A percentile compares a stretch with the other conserved stretches of the same genome.
Conservation (phyloP, 352 stramenopile species). For the Elongisporangium undulatum region DNA sequence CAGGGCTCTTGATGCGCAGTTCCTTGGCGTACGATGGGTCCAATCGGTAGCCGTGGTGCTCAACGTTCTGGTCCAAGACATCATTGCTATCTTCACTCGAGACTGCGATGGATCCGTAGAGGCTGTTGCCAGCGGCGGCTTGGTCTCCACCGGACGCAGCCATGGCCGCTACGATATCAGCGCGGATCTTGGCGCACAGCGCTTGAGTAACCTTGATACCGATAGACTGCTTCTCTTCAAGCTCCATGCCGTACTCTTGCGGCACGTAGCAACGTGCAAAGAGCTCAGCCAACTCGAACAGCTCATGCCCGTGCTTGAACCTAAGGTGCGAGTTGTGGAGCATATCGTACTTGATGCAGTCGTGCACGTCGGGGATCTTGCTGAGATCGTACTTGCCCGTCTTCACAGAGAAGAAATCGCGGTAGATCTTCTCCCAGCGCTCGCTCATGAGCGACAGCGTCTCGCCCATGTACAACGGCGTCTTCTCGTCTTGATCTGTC, state of each 20-base stretch:
- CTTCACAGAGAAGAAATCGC: conserved; percentile 93
- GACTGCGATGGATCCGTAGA: conserved; percentile 21
- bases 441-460: conserved; percentile 93
- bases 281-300: conserved; percentile 93
- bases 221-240: conserved; percentile 94
- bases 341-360: conserved; percentile 98
- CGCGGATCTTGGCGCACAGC: conserved; percentile 98
- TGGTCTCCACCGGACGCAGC: conserved; percentile 35
- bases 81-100: conserved; percentile 22
- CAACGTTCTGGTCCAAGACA: conserved; percentile 48
- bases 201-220: conserved; percentile 95
- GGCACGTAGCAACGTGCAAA: conserved; percentile 97
- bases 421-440: conserved; percentile 92
- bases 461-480: conserved; percentile 93
- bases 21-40: conserved; percentile 89
- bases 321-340: conserved; percentile 95
- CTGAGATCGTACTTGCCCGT: conserved; percentile 92
- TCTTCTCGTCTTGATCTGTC: conserved; percentile 78
- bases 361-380: conserved; percentile 97
- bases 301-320: conserved; percentile 85
- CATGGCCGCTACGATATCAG: conserved; percentile 84
- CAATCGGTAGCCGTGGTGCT: conserved; percentile 87
- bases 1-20: conserved; percentile 93
- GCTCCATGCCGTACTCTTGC: conserved; percentile 94
- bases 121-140: conserved; percentile 19